Evolutionary conservation across 192 early-diverging fungal genomes (phyloP), one percentile per base, ranked within the genome.

Genomic region (Podila verticillata): DNA sequence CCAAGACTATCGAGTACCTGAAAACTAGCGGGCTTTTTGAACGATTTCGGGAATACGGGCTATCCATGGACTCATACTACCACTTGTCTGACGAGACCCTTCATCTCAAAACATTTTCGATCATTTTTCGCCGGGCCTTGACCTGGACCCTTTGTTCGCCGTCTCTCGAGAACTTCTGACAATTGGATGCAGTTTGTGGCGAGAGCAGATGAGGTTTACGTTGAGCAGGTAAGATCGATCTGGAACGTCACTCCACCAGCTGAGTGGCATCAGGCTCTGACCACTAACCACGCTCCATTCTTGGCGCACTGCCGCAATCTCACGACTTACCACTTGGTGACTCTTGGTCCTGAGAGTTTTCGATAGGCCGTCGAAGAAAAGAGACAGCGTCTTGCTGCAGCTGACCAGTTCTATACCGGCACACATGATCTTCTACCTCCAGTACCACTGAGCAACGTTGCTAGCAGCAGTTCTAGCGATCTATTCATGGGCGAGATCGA

Each of bases 121-220:
- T n/a, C 10, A 7, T 54, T 4, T 26, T 24, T 54, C 24, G 20
- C 17, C 20, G 24, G 0, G 51, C 51, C 9, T 54, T 75, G n/a
- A 64, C 61, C 8, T 69, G 73, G 73, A 66, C 66, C 0, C 39
- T 75, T 7, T 68, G 66, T 31, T 57, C 12, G 17, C 54, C 66
- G 10, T 22, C 58, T 17, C 34, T 75, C 1, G 73, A 69, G 24
- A 59, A 64, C 9, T 35, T 75, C 3, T 17, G 32, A 36, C 5
- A 73, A 65, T 22, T 73, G 63, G 71, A 48, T 15, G 10, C 71
- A 65, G 29, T 65, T 73, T 22, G 7, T 65, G 51, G 39, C 57
- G 19, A 57, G 65, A 17, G 31, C 56, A 8, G 65, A 67, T 0
- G 32, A n/a, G 4, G 67, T 47, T 0, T 48, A 74, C 19, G 35